Evolutionary conservation across 148 eudicot genomes (phyloP).

Genomic region (Silene conica): DNA sequence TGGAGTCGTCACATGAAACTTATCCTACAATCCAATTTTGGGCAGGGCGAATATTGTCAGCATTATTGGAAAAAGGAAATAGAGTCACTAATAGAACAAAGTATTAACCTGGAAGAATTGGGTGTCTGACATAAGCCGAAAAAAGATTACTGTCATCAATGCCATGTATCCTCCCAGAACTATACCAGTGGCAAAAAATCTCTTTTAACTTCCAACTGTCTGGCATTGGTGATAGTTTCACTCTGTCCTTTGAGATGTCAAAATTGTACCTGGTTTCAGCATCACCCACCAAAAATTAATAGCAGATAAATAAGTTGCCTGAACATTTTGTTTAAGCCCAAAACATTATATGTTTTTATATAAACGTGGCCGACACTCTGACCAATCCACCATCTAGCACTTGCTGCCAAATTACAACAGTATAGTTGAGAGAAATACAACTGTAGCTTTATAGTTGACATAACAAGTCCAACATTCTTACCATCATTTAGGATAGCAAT

Average conservation of each 20-base stretch:
- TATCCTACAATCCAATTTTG: slow-evolving; percentile 25
- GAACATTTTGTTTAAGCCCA: no score
- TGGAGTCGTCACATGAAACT: slow-evolving; percentile 33
- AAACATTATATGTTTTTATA: no score
- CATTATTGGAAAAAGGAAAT: background rate
- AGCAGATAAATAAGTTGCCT: background rate
- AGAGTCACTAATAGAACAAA: background rate
- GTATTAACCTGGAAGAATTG: slow-evolving; percentile 43
- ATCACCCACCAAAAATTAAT: background rate
- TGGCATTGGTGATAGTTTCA: slow-evolving; percentile 65
- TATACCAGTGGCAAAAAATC: slow-evolving; percentile 62
- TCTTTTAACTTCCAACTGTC: slow-evolving; percentile 74
- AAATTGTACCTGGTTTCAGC: slow-evolving; percentile 48
- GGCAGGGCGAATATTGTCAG: slow-evolving; percentile 9
- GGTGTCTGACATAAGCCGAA: slow-evolving; percentile 50
- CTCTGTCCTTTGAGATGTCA: slow-evolving; percentile 83
- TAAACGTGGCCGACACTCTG: no score
- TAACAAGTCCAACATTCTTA: slow-evolving; percentile 18
- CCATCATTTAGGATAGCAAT: slow-evolving; percentile 69
- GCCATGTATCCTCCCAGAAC: slow-evolving; percentile 68
- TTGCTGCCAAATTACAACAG: background rate
- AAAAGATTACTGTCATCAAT: slow-evolving; percentile 62
- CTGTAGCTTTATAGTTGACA: background rate
- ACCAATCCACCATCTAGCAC: background rate
- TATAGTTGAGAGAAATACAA: background rate